Conservation (phyloP, 2,329 filamentous ascomycete genomes). For the Trichoderma brevicompactum region DNA sequence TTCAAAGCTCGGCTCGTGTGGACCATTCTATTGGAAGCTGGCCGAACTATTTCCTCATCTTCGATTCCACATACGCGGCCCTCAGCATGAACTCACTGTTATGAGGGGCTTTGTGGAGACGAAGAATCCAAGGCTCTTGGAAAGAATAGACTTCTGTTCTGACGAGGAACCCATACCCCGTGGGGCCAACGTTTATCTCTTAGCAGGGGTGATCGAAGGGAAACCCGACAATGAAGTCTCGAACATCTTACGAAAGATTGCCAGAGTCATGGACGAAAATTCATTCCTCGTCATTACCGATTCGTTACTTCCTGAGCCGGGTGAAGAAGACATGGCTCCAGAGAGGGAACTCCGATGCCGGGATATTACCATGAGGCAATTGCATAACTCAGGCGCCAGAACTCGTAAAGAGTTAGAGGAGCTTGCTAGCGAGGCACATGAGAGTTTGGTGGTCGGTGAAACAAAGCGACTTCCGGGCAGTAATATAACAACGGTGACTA, state of each 20-base stretch:
- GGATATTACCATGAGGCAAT: slow-evolving; percentile 21
- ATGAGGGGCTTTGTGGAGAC: neutral
- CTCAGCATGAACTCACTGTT: neutral
- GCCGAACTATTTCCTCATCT: neutral
- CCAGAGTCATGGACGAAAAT: neutral
- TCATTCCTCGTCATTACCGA: slow-evolving; percentile 9
- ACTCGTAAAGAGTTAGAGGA: neutral
- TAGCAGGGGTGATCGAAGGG: slow-evolving; percentile 51
- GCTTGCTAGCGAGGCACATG: neutral
- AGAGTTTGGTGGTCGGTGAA: neutral
- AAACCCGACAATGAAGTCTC: slow-evolving; percentile 47
- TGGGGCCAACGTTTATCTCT: neutral
- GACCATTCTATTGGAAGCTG: neutral
- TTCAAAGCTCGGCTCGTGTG: neutral
- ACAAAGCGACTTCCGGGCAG: neutral
- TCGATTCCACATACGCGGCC: neutral
- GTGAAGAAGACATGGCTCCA: neutral
- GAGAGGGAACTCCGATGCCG: neutral
- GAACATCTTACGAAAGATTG: slow-evolving; percentile 36
- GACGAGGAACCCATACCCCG: neutral
- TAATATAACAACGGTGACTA: neutral
- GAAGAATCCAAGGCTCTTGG: neutral
- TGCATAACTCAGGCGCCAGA: slow-evolving; percentile 7
- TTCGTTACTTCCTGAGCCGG: neutral
- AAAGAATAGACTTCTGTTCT: neutral